A percentile compares a stretch with the other conserved stretches of the same genome.
Evolutionary conservation across 2,329 filamentous ascomycete species (phyloP).

Genomic region (Corinectria fuckeliana): DNA sequence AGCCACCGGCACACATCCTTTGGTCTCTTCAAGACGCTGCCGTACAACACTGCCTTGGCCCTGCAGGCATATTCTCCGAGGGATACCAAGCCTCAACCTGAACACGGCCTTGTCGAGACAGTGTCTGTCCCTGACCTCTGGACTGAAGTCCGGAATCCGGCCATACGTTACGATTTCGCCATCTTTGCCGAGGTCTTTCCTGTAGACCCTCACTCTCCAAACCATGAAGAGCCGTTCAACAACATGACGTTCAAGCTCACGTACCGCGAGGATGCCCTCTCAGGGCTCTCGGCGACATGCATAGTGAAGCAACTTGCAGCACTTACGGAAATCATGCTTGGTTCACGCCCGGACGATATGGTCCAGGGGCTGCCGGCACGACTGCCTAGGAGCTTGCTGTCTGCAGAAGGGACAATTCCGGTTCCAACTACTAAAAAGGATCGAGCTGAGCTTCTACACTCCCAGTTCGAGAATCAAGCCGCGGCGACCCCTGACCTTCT

Average conservation of each 20-base stretch:
- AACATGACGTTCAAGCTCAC: constrained; percentile 16
- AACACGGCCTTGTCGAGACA: background rate
- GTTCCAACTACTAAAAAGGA: background rate
- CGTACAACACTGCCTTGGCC: constrained; percentile 45
- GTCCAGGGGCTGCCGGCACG: background rate
- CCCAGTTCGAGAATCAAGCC: constrained; percentile 35
- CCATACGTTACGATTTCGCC: background rate
- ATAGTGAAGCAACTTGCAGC: constrained; percentile 29
- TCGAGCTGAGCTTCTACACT: constrained; percentile 29
- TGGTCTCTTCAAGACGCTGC: constrained; percentile 38
- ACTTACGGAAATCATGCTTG: constrained; percentile 20
- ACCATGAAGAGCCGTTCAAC: background rate
- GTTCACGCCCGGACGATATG: constrained; percentile 7
- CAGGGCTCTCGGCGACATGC: constrained; percentile 19
- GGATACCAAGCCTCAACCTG: background rate
- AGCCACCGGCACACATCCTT: constrained; percentile 35
- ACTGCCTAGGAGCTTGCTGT: background rate
- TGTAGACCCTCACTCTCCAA: background rate
- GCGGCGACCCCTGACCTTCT: constrained; percentile 21
- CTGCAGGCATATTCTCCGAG: constrained; percentile 39
- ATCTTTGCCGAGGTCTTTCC: background rate
- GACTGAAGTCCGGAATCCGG: background rate
- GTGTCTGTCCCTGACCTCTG: background rate
- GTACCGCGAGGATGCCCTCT: constrained; percentile 20
- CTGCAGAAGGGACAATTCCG: background rate